Base-by-base conservation (phyloP, 306 rosid genomes). In the Quercus wislizeni region DNA sequence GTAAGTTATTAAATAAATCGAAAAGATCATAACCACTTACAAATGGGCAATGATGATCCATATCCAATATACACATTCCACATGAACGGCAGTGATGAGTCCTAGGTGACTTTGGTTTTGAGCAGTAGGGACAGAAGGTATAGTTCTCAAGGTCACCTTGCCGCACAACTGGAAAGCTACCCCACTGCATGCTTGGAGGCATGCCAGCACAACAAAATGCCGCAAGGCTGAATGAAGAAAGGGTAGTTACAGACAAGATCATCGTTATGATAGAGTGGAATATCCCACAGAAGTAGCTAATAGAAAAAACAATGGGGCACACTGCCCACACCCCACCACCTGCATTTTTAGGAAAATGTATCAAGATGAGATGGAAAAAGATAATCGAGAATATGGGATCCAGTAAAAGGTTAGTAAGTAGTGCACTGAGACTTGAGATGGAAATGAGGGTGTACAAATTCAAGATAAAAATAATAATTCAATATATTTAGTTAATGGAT, bases 1-100 rank as follows among this genome's bases (percentile, higher is more conserved):
- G n/a, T 1, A 35, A 64, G 21, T 59, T 59, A 78, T 71, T 74
- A 75, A 43, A 43, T 6, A 31, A 28, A 55, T 33, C 28, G n/a
- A 65, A 77, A 73, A 78, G 82, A 70, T 61, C 31, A 80, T 41
- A 31, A 77, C 75, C 64, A 90, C 98, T 91, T 87, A 95, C 99
- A 88, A 95, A 95, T 74, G 99, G 99, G 83, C 99, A 95, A 80
- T 95, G 98, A 84, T 95, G 99, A 92, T 95, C 99, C 99, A 93
- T 95, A 88, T 95, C 99, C 84, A 89, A 73, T 59, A 93, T 82
- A 73, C 99, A 95, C 85, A 80, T 88, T 81, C 89, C 85, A 70
- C 99, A 95, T 21, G 99, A 86, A 65, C 91, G 92, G 59, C 99
- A 95, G 83, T 95, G 99, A 86, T 95, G 99, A 76, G 92, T 76